These are phyloP conservation scores for Pulveroboletus frians DNA, from an alignment of 768 basidiomycete species.

Conservation along the genomic window DNA sequence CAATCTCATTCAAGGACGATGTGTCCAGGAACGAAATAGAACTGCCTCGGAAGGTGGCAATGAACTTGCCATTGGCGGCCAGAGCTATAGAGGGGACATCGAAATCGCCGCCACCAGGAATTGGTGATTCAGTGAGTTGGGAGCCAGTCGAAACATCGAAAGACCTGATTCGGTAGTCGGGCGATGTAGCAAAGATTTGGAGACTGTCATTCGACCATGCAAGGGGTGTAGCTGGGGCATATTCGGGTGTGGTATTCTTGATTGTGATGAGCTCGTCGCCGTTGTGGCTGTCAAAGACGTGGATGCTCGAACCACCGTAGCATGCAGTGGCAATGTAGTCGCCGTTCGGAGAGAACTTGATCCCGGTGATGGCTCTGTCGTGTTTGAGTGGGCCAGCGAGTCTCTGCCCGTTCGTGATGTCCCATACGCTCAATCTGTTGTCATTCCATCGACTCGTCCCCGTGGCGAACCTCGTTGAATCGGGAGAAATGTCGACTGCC, in stretches of 20 bases:
- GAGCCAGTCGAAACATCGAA: neutral
- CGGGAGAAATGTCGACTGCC: neutral
- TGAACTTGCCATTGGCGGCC: neutral
- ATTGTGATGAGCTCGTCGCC: neutral
- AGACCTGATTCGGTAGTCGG: neutral
- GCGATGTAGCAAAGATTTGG: neutral
- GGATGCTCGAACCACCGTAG: neutral
- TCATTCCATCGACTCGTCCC: neutral
- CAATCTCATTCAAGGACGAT: neutral
- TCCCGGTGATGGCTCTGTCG: too few species aligned
- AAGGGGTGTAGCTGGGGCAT: neutral
- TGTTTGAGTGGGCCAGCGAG: too few species aligned
- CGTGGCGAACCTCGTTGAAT: neutral
- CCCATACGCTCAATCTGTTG: neutral
- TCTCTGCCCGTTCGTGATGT: neutral
- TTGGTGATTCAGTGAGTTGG: neutral
- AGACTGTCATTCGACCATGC: neutral
- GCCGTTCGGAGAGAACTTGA: neutral
- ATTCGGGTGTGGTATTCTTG: neutral
- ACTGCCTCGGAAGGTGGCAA: neutral
- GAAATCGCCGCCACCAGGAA: too few species aligned
- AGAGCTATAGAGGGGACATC: neutral
- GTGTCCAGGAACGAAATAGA: neutral
- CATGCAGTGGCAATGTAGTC: neutral
- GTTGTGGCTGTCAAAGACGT: neutral